Evolutionary conservation across 495 filamentous ascomycete species (phyloP), one percentile per base, ranked within the genome.

Genomic region (Penicillium daleae): DNA sequence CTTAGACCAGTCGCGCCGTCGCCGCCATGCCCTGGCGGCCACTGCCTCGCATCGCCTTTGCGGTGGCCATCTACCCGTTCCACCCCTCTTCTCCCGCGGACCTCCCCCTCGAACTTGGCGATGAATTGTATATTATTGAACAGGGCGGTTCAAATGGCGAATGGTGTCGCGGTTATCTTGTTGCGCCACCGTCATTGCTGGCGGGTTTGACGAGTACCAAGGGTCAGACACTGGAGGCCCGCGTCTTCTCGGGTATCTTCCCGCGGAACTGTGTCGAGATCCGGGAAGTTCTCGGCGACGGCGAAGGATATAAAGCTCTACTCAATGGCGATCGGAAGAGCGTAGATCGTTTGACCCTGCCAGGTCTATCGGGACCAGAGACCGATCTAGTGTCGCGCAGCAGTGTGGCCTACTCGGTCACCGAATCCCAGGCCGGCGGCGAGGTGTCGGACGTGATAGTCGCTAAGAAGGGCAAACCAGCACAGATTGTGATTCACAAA

Each of bases 51-150:
- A 97, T 99, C 80, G 95, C 93, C 68, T 98, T 97, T 79, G 96
- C 94, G 63, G 90, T 99, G 74, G 94, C 93, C 74, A 91, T 88
- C 63, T 94, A 93, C 73, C 95, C 95, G 32, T 99, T 98, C 78
- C 84, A 88, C 60, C 90, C 95, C 51, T 88, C 90, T 33, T 89
- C 87, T 60, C 87, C 93, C 31, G 91, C 91, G 67, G 95, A 99
- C 76, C 87, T 99, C n/a, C 94, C 95, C 15, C 86, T 99, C 69
- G 92, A 99, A 76, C 88, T 99, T 29, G 95, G 95, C 71, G 95
- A 99, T 83, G 95, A 98, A 76, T 82, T 99, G 56, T 99, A 99
- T 77, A 96, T 99, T 59, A 97, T 99, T 71, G 95, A 99, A 78
- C 92, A 97, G 76, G 89, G 89, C n/a, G 93, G 93, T 4, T 76